Base-by-base conservation (phyloP, 495 filamentous ascomycete species). In the Tuber umbilicatum region DNA sequence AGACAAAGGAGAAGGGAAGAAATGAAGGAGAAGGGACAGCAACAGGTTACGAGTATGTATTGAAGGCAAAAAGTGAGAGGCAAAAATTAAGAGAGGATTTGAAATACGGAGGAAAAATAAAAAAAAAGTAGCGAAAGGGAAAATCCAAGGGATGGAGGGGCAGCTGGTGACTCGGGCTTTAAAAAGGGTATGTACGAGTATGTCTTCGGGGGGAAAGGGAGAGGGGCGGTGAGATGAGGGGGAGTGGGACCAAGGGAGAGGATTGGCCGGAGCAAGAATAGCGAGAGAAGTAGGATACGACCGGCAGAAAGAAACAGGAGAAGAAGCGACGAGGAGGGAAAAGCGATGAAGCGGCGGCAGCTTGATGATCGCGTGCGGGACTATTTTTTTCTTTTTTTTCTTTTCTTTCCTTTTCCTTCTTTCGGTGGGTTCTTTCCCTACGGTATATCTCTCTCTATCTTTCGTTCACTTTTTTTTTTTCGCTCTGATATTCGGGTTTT, bases 351-450 rank as follows among this genome's bases (percentile, higher is more conserved):
- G 55, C 55, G 55, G 55, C 55, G 14, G 55, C 55, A 35, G 55
- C 55, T 64, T 64, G 55, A n/a, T 64, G 55, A 35, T 64, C 55
- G 55, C 55, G 55, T 64, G 55, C 55, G 55, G 55, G 55, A 64
- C 12, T 64, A 35, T 64, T 64, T 64, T 64, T 35, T 64, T 64
- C 10, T 9, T 50, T 50, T 50, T n/a, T 23, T n/a, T 60, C 12
- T 16, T 64, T 35, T 16, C 16, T 35, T 64, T 64, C 19, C 55
- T 64, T 64, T 64, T 35, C 55, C 55, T 64, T 64, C 55, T 64
- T 64, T 64, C 27, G 55, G 55, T 23, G 55, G 14, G 55, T 35
- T 64, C 12, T 64, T 64, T 35, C 14, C 55, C 50, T 27, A 50
- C 42, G 14, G 42, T 47, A 55, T 45, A 45, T 45, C 16, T 55